Percentiles rank a stretch among this genome's conserved stretches.
phyloP scores from a whole-genome alignment of 129 eudicot species.

The Logfia minima region DNA sequence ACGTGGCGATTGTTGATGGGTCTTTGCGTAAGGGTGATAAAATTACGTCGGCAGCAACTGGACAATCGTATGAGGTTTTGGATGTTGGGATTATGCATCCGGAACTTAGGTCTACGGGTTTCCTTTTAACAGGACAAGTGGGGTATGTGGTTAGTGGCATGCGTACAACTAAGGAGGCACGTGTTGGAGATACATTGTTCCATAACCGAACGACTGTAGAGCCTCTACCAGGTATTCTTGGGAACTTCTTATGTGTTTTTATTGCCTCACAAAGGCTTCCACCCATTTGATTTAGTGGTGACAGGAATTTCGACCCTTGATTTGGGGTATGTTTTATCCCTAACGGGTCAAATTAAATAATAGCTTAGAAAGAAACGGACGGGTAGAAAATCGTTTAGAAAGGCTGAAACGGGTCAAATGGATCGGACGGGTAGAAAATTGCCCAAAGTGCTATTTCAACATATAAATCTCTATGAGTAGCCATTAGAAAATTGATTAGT shows the following conservation, averaged over 20 bases:
- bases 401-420: too few species aligned
- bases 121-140: slow-evolving; percentile 90
- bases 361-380: too few species aligned
- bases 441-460: too few species aligned
- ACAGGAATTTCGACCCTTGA: too few species aligned
- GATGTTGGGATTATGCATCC: slow-evolving; percentile 99
- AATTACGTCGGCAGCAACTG: slow-evolving; percentile 81
- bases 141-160: slow-evolving; percentile 94
- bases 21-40: slow-evolving; percentile 81
- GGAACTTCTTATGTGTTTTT: not conserved
- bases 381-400: too few species aligned
- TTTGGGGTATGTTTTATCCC: too few species aligned
- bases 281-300: too few species aligned
- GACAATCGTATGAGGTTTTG: slow-evolving; percentile 78
- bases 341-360: too few species aligned
- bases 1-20: slow-evolving; percentile 95
- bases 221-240: slow-evolving; percentile 76
- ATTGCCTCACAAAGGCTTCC: not conserved
- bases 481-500: not conserved
- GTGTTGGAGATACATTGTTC: slow-evolving; percentile 88
- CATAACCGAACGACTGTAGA: slow-evolving; percentile 60
- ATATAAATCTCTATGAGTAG: not conserved
- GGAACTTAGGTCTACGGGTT: slow-evolving; percentile 76
- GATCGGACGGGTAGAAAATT: too few species aligned
- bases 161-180: slow-evolving; percentile 96